Evolutionary conservation across 148 eudicot species (phyloP), one percentile per base, ranked within the genome.

Genomic region (Silene latifolia): DNA sequence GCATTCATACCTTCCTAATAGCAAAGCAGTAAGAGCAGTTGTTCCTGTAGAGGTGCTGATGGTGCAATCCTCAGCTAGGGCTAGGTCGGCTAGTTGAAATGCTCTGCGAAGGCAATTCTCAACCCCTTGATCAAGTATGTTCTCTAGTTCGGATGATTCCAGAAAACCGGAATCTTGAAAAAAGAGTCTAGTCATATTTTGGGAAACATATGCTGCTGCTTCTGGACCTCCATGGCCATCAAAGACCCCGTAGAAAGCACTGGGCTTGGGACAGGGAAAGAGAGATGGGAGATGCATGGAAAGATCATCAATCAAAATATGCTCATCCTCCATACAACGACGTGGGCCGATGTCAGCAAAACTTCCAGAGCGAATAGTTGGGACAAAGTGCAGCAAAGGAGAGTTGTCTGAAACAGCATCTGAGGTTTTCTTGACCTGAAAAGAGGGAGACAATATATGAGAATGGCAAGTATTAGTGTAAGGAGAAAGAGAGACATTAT

Each of bases 141-240:
- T 89, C 70, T 85, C 72, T 71, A 86, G 83, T 77, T 85, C 85
- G 24, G 85, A 79, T 32, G 90, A 71, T 75, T 82, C 80, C 11
- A 89, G 91, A 51, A 92, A 90, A 48, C 71, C 54, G 5, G 77
- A 81, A 71, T 90, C 91, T 78, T 89, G 78, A 58, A 89, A 88
- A 63, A 92, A 82, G 78, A 88, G 80, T 74, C 79, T 81, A 42
- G 78, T 82, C 24, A 80, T 87, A 74, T 92, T 83, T 63, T 82
- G 69, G 71, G 79, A 80, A n/a, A 92, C 78, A 84, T 82, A 89
- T 70, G 88, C 86, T 29, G 93, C 91, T 29, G 96, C 98, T 77
- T 92, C 93, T 23, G 91, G 89, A 68, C 98, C 98, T 39, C 96
- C 96, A 76, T 92, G 98, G n/a, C 98, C 98, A 84, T 92, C 96